Base-by-base conservation (phyloP, 179 eudicot species). In the Spinacia oleracea region DNA sequence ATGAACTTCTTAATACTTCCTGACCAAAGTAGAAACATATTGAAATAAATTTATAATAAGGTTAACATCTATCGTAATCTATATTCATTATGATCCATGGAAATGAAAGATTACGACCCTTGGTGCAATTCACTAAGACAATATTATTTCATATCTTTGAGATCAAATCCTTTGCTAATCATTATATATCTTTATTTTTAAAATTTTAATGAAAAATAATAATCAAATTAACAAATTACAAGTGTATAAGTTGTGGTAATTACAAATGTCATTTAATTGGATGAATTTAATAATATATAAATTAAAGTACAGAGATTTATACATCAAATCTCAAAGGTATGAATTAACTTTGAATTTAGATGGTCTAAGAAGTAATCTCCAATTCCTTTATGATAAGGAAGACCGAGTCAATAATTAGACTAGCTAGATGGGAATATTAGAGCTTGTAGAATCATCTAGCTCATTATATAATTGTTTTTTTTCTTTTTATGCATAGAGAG, bases 341-440 rank as follows among this genome's bases (percentile, higher is more conserved):
- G 34, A 10, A 43, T 69, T 21, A 67, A 5, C 53, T 69, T 31
- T 71, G 18, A 31, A 25, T 29, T 71, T 71, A 15, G 74, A 23
- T 48, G 60, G 59, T 71, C 59, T n/a, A 45, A 1, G n/a, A 70
- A 70, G 73, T n/a, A 70, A 70, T 70, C 73, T 32, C 70, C 40
- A n/a, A n/a, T 12, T 25, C 56, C 29, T 70, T 45, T 25, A 25
- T 12, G 11, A 25, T 45, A 35, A 25, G n/a, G n/a, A 43, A 25
- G 59, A 71, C 58, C 38, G 27, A 18, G 40, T 71, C 42, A 71
- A 7, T 48, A 71, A 7, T 48, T 48, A 29, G 74, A 71, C 58
- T 46, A 45, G n/a, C 14, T 71, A 12, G 72, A 40, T 40, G 29
- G 35, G 72, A 43, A 71, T 50, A 20, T 15, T 15, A 71, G 34